Base-by-base conservation (phyloP, 2,329 filamentous ascomycete genomes). In the Cladosporium colombiae region DNA sequence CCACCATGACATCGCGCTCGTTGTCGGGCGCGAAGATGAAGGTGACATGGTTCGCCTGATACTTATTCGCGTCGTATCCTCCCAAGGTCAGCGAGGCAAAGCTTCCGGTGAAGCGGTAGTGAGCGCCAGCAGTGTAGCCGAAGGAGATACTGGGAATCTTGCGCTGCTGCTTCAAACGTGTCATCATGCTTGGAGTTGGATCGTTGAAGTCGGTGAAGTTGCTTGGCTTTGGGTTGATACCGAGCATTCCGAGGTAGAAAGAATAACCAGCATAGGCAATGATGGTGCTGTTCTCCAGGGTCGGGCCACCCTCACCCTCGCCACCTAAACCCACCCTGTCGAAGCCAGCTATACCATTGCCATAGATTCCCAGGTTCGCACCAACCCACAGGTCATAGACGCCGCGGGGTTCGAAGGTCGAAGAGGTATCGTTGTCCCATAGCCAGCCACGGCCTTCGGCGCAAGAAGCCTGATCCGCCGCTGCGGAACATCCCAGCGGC, bases 101-200 rank as follows among this genome's bases (percentile, higher is more conserved):
- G n/a, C 79, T 75, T 8, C 73, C 75, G 16, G 74, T 71, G 50
- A 53, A 70, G 2, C 88, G 83, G 73, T 92, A 92, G 68, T 84
- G 84, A n/a, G 89, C 89, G 18, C 91, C 91, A 49, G 90, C 90
- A 3, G 90, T 92, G 75, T 89, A 93, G 61, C 88, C 89, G 74
- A 90, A 92, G 50, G 88, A 91, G 68, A 91, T 82, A 74, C 90
- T 92, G 1, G 89, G 88, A 57, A 92, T 90, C 65, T 78, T 80
- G 10, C 85, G 84, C 65, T 84, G 81, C 13, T 82, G 77, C 72
- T 88, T 84, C 52, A 90, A 84, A 61, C 72, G 69, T 1, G 76
- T 77, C 74, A 83, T 78, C 68, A 78, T 89, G 78, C 73, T 88
- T 77, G 70, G 85, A 78, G 72, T 88, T 73, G 65, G 85, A 77